A percentile compares a stretch with the other conserved stretches of the same genome.
phyloP scores from a whole-genome alignment of 1,284 basidiomycete genomes.

The Chiua sp. region DNA sequence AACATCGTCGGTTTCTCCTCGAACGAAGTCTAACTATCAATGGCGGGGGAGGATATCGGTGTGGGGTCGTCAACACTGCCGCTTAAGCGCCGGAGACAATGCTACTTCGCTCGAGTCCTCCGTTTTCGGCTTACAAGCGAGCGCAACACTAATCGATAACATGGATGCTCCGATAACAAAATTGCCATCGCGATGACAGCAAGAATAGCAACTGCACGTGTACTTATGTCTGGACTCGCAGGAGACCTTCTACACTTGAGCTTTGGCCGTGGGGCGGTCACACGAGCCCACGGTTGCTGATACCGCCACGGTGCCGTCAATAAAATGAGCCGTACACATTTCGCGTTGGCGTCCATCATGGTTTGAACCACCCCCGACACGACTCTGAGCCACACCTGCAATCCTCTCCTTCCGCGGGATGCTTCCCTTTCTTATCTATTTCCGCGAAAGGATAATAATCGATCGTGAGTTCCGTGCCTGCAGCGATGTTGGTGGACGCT shows the following conservation, averaged over 20 bases:
- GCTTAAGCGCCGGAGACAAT: conserved; percentile 1
- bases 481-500: conserved; percentile 50
- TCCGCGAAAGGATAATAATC: conserved; percentile 61
- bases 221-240: no score
- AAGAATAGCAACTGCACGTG: no score
- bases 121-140: not conserved
- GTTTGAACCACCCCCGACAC: conserved; percentile 35
- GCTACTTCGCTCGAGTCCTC: not conserved
- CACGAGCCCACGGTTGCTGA: no score
- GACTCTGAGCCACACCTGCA: conserved; percentile 25
- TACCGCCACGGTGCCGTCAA: no score
- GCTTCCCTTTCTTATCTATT: conserved; percentile 31
- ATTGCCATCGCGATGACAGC: no score
- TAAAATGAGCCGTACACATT: no score
- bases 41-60: conserved; percentile 3
- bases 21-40: not conserved
- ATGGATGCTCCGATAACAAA: no score
- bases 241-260: no score
- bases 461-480: conserved; percentile 61
- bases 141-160: not conserved
- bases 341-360: conserved; percentile 2
- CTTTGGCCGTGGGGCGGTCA: no score
- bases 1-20: conserved; percentile 16
- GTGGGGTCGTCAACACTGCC: conserved; percentile 19
- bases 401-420: conserved; percentile 17